Percentiles rank a stretch among this genome's conserved stretches.
phyloP scores from a whole-genome alignment of 2,329 filamentous ascomycete species.

The Pseudocercospora pini-densiflorae region DNA sequence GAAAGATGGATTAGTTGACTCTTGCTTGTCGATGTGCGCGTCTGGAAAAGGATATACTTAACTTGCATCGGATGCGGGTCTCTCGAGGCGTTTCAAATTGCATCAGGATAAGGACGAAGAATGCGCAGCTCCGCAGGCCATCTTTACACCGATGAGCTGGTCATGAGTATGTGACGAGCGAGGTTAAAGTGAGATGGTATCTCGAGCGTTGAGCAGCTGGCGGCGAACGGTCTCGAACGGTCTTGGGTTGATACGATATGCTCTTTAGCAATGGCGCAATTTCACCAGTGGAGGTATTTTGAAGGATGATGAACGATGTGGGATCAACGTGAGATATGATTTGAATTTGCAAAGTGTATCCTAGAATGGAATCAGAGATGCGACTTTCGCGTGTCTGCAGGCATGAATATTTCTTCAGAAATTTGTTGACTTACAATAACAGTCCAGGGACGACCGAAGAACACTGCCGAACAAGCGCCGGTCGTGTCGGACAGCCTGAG shows the following conservation, averaged over 20 bases:
- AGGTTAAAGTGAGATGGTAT: conserved; percentile 41
- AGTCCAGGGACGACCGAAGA: neutral
- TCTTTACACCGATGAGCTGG: conserved; percentile 34
- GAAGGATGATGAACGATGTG: neutral
- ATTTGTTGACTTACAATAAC: neutral
- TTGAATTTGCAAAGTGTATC: neutral
- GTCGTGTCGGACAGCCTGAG: neutral
- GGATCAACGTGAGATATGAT: neutral
- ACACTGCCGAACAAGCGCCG: neutral
- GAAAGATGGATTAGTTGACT: conserved; percentile 72
- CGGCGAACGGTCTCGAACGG: conserved; percentile 6
- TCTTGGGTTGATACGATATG: neutral
- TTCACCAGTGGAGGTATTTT: neutral
- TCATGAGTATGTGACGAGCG: conserved; percentile 25
- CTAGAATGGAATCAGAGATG: neutral
- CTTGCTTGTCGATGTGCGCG: conserved; percentile 12
- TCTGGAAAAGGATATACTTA: conserved; percentile 9
- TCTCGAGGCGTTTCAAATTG: conserved; percentile 26
- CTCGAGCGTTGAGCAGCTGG: conserved; percentile 37
- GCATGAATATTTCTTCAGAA: neutral
- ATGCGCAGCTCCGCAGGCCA: conserved; percentile 35
- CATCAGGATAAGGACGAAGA: conserved; percentile 19
- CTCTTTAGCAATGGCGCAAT: conserved; percentile 6
- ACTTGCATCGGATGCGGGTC: conserved; percentile 16
- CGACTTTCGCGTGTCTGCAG: neutral